A percentile compares a stretch with the other conserved stretches of the same genome.
Evolutionary conservation across 345 rosid species (phyloP).

Genomic region (Sonneratia caseolaris): DNA sequence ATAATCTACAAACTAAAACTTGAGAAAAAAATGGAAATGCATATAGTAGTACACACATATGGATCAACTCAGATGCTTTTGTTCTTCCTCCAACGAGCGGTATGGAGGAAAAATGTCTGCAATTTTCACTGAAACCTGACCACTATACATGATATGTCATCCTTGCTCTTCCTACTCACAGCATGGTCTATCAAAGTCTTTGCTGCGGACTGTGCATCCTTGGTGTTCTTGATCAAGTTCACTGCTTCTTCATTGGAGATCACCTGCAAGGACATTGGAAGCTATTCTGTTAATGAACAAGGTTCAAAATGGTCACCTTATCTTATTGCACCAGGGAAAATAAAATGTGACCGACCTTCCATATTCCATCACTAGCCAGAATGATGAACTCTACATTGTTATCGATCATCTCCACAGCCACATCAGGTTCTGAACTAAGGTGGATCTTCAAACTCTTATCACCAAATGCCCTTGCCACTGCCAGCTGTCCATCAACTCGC

Average conservation of each 20-base stretch:
- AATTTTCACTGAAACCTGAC: constrained; percentile 48
- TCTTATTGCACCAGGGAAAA: neutral
- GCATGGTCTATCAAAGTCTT: constrained; percentile 62
- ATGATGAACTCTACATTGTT: constrained; percentile 41
- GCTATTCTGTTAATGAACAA: neutral
- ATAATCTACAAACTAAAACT: neutral
- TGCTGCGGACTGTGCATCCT: constrained; percentile 69
- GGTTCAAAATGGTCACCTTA: neutral
- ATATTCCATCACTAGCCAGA: constrained; percentile 84
- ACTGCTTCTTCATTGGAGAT: constrained; percentile 76
- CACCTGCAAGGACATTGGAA: constrained; percentile 30
- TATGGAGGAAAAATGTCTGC: neutral
- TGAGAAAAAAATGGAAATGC: too few species aligned
- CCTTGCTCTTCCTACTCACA: constrained; percentile 57
- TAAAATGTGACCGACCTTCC: constrained; percentile 49
- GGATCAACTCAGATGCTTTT: neutral
- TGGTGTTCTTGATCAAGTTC: constrained; percentile 37
- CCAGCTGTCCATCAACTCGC: constrained; percentile 82
- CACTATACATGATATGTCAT: constrained; percentile 88
- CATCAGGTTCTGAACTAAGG: constrained; percentile 77
- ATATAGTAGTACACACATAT: neutral
- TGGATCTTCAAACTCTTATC: constrained; percentile 78
- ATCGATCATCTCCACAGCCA: constrained; percentile 28
- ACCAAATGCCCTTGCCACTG: constrained; percentile 91
- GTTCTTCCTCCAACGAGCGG: neutral